Base-by-base conservation (phyloP, 495 filamentous ascomycete genomes). In the Achaetomiella virescens region DNA sequence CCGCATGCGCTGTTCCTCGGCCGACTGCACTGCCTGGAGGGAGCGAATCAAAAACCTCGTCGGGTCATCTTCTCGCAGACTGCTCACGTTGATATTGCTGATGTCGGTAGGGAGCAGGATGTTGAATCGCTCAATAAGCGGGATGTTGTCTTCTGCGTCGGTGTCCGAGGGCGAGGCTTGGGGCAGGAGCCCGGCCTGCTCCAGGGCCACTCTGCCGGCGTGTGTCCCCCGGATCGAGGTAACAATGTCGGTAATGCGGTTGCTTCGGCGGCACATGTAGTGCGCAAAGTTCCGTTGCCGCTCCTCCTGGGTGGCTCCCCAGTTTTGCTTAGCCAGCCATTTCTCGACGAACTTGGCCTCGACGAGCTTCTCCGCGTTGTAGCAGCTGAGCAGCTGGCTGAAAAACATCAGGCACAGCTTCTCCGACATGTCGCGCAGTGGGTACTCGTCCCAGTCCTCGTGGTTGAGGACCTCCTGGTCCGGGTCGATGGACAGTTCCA, bases 291-390 rank as follows among this genome's bases (percentile, higher is more conserved):
- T 82, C 8, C 60, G 64, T 29, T 66, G 68, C 24, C 73, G 69
- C 52, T 75, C 72, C 36, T 72, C 67, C 8, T 72, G 66, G 1
- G 61, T 71, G 20, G 62, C 57, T 6, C 80, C 80, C 77, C 80
- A 81, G 15, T 75, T 76, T 47, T 83, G 79, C 59, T 73, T 78
- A 22, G 69, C 75, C 6, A 83, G 68, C 80, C 80, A 83, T 47
- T 73, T 78, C 48, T 79, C 74, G 17, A 83, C 70, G 54, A 83
- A 80, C 22, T 70, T 66, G 38, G 76, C 71, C 48, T 75, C 71
- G 45, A 82, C 56, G 9, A 81, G 53, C 43, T 68, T 72, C 24
- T 71, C 67, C 24, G 67, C 57, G 18, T 69, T 74, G 44, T 66
- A 72, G 44, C 70, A 70, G 33, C 70, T 69, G n/a, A 75, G 59